Percentiles rank a stretch among this genome's conserved stretches.
These are phyloP conservation scores for Carallia brachiata DNA, from an alignment of 345 rosid genomes.

Conservation along the genomic window DNA sequence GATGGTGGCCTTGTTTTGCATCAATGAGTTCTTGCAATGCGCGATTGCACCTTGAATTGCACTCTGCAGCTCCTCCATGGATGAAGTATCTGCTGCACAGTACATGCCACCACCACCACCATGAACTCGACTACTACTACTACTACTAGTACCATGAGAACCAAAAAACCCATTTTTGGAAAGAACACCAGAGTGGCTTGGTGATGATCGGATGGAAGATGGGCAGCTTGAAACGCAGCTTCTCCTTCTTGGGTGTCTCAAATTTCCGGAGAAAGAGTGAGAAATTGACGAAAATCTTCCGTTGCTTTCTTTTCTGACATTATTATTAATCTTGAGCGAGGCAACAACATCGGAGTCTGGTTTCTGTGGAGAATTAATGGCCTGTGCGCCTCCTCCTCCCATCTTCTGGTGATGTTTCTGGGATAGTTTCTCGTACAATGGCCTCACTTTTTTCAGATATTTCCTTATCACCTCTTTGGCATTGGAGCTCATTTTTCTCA, in stretches of 20 bases:
- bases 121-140: too few relatives aligned
- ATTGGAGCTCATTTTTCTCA: conserved; percentile 68
- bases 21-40: conserved; percentile 84
- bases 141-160: too few relatives aligned
- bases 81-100: conserved; percentile 38
- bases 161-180: conserved; percentile 36
- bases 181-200: conserved; percentile 84
- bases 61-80: conserved; percentile 88
- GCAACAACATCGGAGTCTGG: conserved; percentile 8
- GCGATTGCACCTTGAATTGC: conserved; percentile 95
- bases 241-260: conserved; percentile 65
- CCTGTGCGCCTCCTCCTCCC: conserved; percentile 14
- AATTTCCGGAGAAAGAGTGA: conserved; percentile 83
- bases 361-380: conserved; percentile 14
- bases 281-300: conserved; percentile 32
- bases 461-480: conserved; percentile 82
- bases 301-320: conserved; percentile 28
- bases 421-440: conserved; percentile 81
- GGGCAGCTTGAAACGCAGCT: conserved; percentile 75
- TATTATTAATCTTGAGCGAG: conserved; percentile 12
- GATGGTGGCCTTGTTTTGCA: conserved; percentile 37
- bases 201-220: conserved; percentile 86
- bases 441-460: conserved; percentile 89
- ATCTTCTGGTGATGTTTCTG: conserved; percentile 57
- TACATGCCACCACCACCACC: conserved; percentile 28